Evolutionary conservation across 2,329 filamentous ascomycete genomes (phyloP).

Genomic region (Neophaeococcomyces mojaviensis): DNA sequence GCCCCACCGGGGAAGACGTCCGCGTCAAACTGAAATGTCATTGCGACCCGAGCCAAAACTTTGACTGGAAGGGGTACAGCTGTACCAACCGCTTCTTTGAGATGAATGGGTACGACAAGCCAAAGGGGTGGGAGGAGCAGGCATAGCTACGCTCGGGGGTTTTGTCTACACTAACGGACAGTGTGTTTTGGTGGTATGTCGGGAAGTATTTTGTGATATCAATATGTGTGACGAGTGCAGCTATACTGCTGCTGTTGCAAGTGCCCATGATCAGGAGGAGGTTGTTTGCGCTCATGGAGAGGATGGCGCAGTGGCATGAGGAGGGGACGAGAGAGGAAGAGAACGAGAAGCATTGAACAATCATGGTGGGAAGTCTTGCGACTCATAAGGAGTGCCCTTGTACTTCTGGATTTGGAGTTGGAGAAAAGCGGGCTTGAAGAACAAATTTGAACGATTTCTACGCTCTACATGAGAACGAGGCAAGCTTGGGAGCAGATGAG

Average conservation of each 20-base stretch:
- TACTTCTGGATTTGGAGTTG: too few species aligned
- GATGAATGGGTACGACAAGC: constrained; percentile 71
- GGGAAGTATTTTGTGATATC: constrained; percentile 11
- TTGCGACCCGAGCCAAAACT: constrained; percentile 94
- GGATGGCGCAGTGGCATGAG: constrained; percentile 22
- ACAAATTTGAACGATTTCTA: background rate
- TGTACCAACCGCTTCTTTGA: constrained; percentile 87
- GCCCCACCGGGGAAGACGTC: constrained; percentile 80
- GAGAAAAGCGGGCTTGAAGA: background rate
- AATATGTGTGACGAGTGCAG: constrained; percentile 12
- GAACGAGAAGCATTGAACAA: background rate
- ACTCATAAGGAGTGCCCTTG: too few species aligned
- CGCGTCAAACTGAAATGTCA: constrained; percentile 81
- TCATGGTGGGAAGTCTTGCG: too few species aligned
- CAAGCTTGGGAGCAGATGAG: background rate
- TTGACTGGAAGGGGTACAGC: constrained; percentile 98
- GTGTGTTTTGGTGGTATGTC: constrained; percentile 1
- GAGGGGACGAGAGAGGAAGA: constrained; percentile 8
- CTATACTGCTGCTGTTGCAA: constrained; percentile 18
- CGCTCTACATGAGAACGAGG: background rate
- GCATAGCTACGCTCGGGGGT: constrained; percentile 8
- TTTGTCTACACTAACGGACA: background rate
- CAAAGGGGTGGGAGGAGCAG: constrained; percentile 64
- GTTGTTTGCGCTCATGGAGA: constrained; percentile 15
- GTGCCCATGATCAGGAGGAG: constrained; percentile 22